phyloP scores from a whole-genome alignment of 2,329 filamentous ascomycete species.

The Endocalyx cinctus region DNA sequence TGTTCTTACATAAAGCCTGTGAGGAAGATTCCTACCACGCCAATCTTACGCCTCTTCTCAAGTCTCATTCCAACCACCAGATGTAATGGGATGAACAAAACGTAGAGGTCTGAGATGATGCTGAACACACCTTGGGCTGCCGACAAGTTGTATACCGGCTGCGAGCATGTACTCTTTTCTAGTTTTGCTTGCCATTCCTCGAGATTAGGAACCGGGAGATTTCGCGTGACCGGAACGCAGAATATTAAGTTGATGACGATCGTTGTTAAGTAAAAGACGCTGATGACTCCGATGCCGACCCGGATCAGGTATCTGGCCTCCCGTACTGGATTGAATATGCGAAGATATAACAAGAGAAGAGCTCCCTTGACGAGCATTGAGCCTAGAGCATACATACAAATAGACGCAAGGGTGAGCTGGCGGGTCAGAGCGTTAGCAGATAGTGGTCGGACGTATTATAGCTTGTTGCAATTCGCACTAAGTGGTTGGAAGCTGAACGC shows the following conservation, averaged over 20 bases:
- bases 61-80: slow-evolving; percentile 12
- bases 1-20: slow-evolving; percentile 19
- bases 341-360: slow-evolving; percentile 15
- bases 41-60: slow-evolving; percentile 9
- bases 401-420: slow-evolving; percentile 11
- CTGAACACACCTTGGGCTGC: slow-evolving; percentile 11
- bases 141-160: slow-evolving; percentile 14
- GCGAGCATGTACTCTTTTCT: slow-evolving; percentile 9
- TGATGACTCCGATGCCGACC: slow-evolving; percentile 11
- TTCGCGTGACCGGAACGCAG: slow-evolving; percentile 10
- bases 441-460: too few species aligned
- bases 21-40: slow-evolving; percentile 15
- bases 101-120: slow-evolving; percentile 16
- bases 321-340: slow-evolving; percentile 12
- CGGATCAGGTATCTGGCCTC: slow-evolving; percentile 11
- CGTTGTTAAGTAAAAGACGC: slow-evolving; percentile 9
- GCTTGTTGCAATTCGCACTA: too few species aligned
- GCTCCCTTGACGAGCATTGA: slow-evolving; percentile 14
- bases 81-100: slow-evolving; percentile 14
- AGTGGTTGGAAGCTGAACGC: not conserved
- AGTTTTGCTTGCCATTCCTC: slow-evolving; percentile 9
- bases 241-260: slow-evolving; percentile 11
- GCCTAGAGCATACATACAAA: slow-evolving; percentile 11
- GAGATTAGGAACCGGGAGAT: slow-evolving; percentile 3
- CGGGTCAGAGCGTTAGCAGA: not conserved